Percentiles rank a stretch among this genome's conserved stretches.
Conservation (phyloP, 1,284 basidiomycete species). For the Naganishia cerealis region DNA sequence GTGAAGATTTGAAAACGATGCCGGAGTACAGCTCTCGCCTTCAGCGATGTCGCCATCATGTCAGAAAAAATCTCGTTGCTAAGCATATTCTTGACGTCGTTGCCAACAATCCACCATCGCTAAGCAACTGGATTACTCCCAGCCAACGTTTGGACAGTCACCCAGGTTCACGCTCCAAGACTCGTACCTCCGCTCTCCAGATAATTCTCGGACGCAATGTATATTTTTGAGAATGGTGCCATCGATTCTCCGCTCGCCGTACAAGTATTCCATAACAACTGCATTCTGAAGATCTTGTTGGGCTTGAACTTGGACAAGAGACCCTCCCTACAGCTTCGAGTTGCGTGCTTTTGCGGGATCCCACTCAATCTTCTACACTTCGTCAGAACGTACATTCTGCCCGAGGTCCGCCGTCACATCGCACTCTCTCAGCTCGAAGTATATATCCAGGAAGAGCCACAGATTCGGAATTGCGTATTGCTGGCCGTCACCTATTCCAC, state of each 20-base stretch:
- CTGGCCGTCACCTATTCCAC: background rate
- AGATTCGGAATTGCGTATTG: background rate
- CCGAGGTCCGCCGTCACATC: no score
- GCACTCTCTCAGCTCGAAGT: background rate
- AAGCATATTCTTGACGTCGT: constrained; percentile 1
- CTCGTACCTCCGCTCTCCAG: background rate
- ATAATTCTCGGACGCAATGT: constrained; percentile 4
- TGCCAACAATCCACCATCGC: constrained; percentile 23
- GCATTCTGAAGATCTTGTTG: background rate
- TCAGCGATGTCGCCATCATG: constrained; percentile 25
- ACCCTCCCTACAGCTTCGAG: background rate
- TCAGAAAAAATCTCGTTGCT: constrained; percentile 14
- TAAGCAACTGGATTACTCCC: constrained; percentile 13
- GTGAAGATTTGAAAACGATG: constrained; percentile 18
- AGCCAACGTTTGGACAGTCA: constrained; percentile 9
- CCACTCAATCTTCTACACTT: background rate
- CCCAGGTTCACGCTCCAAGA: constrained; percentile 1
- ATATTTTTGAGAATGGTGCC: constrained; percentile 19
- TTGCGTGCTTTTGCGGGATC: background rate
- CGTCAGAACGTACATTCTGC: background rate
- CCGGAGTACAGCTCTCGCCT: constrained; percentile 13
- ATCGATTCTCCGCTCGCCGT: background rate
- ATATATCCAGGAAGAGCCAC: background rate
- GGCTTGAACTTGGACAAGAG: background rate
- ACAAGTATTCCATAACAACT: constrained; percentile 1